Base-by-base conservation (phyloP, 2,329 filamentous ascomycete genomes). In the Coleophoma cylindrospora region DNA sequence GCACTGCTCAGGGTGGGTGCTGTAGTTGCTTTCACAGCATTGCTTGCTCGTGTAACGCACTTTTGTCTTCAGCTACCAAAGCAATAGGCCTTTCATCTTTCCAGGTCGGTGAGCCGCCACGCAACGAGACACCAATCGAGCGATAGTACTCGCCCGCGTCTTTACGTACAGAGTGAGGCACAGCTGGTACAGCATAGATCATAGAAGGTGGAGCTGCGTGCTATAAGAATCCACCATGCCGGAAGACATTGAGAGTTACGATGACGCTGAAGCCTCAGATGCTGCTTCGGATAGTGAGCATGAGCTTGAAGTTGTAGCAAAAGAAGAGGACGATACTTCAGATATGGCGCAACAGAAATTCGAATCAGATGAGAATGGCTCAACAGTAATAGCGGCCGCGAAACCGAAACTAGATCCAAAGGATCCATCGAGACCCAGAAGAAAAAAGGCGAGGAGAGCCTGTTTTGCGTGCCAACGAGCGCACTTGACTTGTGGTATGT, bases 381-480 rank as follows among this genome's bases (percentile, higher is more conserved):
- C 61, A 49, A 72, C 55, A 74, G 74, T 56, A 68, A 74, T 62
- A 40, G 56, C 60, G 66, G 70, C 59, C 70, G 75, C 56, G 70
- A 87, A 86, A 70, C 63, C 64, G 34, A 86, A 85, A 70, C 77
- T 84, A 67, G 79, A 89, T 72, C 83, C 91, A 50, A 97, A 97
- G 70, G 94, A 99, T 67, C 91, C 92, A 50, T 77, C 86, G 63
- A 83, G 94, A 53, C 92, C 94, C 15, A 80, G 91, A 60, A 83
- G 94, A 64, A 99, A 97, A 77, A 99, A 99, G 79, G 94, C 94
- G 36, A 83, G 92, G 60, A 81, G 94, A 68, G 94, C 94, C 51
- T 99, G 94, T 70, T 96, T 87, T 80, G 92, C 94, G 56, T 99
- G 94, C 71, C 94, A 99, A 73, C 81, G 92, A 70, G 94, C 94